Percentiles rank a stretch among this genome's conserved stretches.
Evolutionary conservation across 176 grass and related monocot genomes (phyloP).

Genomic region (Oryza brachyantha): DNA sequence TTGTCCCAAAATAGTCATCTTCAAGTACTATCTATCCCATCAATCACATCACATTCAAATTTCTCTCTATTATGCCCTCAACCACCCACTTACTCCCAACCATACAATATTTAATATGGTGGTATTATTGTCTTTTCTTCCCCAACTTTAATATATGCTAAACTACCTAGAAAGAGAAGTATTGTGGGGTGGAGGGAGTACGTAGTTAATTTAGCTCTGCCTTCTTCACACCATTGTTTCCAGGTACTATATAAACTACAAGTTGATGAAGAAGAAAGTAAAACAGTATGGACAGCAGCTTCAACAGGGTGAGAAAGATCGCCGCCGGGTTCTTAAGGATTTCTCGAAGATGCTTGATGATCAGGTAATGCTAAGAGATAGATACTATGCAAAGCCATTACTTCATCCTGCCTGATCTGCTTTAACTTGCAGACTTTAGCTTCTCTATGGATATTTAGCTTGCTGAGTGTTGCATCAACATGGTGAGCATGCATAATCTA

Average conservation of each 20-base stretch:
- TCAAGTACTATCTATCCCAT: too few relatives aligned
- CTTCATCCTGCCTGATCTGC: slow-evolving; percentile 12
- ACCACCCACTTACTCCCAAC: too few relatives aligned
- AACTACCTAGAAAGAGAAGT: too few relatives aligned
- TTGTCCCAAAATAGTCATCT: too few relatives aligned
- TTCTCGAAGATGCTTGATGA: slow-evolving; percentile 99
- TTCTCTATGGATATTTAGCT: slow-evolving; percentile 32
- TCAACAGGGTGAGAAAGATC: slow-evolving; percentile 78
- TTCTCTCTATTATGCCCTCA: too few relatives aligned
- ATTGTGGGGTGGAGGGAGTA: too few relatives aligned
- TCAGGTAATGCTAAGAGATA: slow-evolving; percentile 56
- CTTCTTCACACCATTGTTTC: slow-evolving; percentile 27
- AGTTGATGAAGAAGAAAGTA: slow-evolving; percentile 98
- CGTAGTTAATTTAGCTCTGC: background rate
- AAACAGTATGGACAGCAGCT: slow-evolving; percentile 82
- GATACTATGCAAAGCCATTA: background rate
- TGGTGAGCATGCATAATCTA: slow-evolving; percentile 15
- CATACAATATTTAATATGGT: too few relatives aligned
- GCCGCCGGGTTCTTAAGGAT: slow-evolving; percentile 75
- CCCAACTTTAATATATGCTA: too few relatives aligned
- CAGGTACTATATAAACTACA: slow-evolving; percentile 99
- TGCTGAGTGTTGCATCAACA: slow-evolving; percentile 22
- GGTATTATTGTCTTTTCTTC: too few relatives aligned
- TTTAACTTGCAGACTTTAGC: slow-evolving; percentile 27
- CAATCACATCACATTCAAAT: too few relatives aligned